Base-by-base conservation (phyloP, 805 yeast genomes). In the Maudiozyma bulderi region DNA sequence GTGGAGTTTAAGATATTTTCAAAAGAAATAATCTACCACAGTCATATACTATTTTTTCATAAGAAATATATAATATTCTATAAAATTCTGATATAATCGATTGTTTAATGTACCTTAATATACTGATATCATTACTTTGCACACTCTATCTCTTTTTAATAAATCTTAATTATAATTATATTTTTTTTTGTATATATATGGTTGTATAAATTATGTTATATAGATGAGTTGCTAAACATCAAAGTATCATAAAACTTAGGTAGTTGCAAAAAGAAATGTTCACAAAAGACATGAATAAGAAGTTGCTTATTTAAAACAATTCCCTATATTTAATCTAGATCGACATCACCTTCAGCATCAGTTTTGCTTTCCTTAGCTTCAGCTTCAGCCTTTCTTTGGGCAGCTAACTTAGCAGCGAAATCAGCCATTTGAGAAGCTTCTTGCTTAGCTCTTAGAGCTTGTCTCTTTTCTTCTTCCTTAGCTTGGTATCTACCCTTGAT, bases 401-500 rank as follows among this genome's bases (percentile, higher is more conserved):
- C 93, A 64, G 86, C 86, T 66, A 84, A 70, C 73, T 82, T 84
- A 73, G 82, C 91, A 57, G 91, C 88, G 79, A 85, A 77, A 57
- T 80, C 85, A 61, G 84, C 82, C 71, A 83, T 84, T 67, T 84
- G 86, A 57, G 81, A 78, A 58, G 95, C 90, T 74, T 89, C 96
- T 71, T 82, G 82, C 73, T 87, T 86, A 58, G 88, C 80, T 73
- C 86, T 83, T 63, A 76, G 71, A 46, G 93, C 87, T 73, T 89
- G 95, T 72, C 84, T 84, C 77, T 86, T 86, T 73, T 93, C 97
- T 75, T 93, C 96, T 71, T 90, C 87, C 73, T 91, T 88, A 55
- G 90, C 86, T 60, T 84, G 73, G 76, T 87, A 93, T 75, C 99
- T 84, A 64, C 96, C 98, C 75, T 83, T 86, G 73, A 93, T 88